A percentile compares a stretch with the other conserved stretches of the same genome.
Conservation (phyloP, 768 basidiomycete species). For the Amanita rubescens region DNA sequence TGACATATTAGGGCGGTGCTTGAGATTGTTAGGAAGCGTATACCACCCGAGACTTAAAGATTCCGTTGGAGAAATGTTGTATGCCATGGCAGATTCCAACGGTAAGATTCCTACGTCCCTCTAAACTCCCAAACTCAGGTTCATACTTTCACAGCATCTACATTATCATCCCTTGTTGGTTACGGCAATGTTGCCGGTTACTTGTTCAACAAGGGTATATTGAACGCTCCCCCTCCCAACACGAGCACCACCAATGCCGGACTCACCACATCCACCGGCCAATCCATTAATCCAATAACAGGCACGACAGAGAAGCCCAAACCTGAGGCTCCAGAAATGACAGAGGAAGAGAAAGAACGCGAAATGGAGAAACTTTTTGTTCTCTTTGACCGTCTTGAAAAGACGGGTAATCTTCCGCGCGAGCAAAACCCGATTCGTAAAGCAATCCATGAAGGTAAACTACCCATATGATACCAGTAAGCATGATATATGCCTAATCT, state of each 20-base stretch:
- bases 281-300: constrained; percentile 77
- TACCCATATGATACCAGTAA: constrained; percentile 2
- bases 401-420: constrained; percentile 57
- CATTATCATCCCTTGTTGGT: constrained; percentile 72
- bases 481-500: neutral
- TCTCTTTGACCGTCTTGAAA: constrained; percentile 85
- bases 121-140: neutral
- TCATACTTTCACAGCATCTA: constrained; percentile 37
- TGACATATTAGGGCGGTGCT: constrained; percentile 70
- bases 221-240: constrained; percentile 45
- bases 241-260: constrained; percentile 23
- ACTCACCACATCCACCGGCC: constrained; percentile 26
- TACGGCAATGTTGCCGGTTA: constrained; percentile 96
- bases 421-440: constrained; percentile 67
- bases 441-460: constrained; percentile 42
- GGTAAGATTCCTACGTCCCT: constrained; percentile 22
- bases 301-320: constrained; percentile 50
- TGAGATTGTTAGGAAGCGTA: constrained; percentile 69
- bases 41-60: constrained; percentile 69
- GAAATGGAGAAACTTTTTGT: constrained; percentile 92
- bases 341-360: constrained; percentile 89
- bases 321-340: constrained; percentile 53
- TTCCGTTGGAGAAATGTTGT: constrained; percentile 83
- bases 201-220: constrained; percentile 86
- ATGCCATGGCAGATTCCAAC: constrained; percentile 74